Evolutionary conservation across 2,329 filamentous ascomycete genomes (phyloP), one percentile per base, ranked within the genome.

Genomic region (Neoarthrinium moseri): DNA sequence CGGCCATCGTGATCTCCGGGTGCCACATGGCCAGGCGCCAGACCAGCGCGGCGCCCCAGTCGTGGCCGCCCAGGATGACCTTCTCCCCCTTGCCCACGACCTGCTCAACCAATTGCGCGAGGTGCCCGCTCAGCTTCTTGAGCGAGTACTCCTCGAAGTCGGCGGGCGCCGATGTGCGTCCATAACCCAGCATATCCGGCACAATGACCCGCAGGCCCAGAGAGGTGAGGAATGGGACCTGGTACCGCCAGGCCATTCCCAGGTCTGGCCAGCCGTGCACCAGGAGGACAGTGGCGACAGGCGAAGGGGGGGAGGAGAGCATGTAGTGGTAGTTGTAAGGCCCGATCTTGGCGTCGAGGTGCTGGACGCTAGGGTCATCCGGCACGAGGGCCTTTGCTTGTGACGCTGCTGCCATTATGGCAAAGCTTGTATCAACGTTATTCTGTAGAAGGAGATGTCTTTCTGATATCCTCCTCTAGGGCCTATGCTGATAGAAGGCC

Each of bases 141-240:
- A 83, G 73, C 20, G 80, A 81, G 69, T 92, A 96, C 45, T 80
- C 71, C 39, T 69, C 67, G 3, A 83, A 65, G 1, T 77, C 73
- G 33, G 80, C 73, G 0, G 87, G 87, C 0, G 87, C 83, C 48
- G 76, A 86, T 21, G 89, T 94, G 48, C 81, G 78, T 21, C 87
- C 89, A 64, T 94, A 97, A 51, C 92, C 92, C 56, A 95, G 78
- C 75, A 91, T 85, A 67, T 96, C 90, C 0, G 90, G 87, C 10
- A 83, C 89, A 20, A 97, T 81, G 45, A 96, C 89, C 46, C 87
- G 81, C 53, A 92, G 80, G 18, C 86, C 86, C 46, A 89, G 73
- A 5, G 83, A 76, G 26, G 87, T 67, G 18, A 97, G 77, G 56
- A 82, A 68, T 1, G 91, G 91, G 49, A 96, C 87, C 67, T 96